These are phyloP conservation scores for Melastoma candidum DNA, from an alignment of 441 rosid genomes.

Conservation along the genomic window DNA sequence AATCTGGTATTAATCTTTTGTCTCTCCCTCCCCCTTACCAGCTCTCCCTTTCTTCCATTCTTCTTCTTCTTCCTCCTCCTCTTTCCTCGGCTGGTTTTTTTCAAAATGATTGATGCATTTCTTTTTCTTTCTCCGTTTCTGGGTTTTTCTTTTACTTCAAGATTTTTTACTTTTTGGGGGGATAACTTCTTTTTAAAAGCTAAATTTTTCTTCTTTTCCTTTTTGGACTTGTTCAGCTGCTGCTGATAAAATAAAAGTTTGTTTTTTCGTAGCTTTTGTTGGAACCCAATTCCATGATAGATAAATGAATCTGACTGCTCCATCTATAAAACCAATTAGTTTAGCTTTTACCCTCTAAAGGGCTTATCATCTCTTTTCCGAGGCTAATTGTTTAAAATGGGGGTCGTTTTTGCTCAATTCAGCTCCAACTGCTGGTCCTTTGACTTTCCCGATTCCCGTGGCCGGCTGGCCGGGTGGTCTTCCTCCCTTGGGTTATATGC, in stretches of 20 bases:
- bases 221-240: neutral
- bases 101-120: neutral
- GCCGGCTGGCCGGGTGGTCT: slow-evolving; percentile 91
- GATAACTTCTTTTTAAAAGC: too few relatives aligned
- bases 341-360: too few relatives aligned
- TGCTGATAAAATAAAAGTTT: too few relatives aligned
- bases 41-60: neutral
- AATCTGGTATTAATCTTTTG: slow-evolving; percentile 30
- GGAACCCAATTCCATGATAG: too few relatives aligned
- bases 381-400: too few relatives aligned
- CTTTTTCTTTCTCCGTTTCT: neutral
- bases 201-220: neutral
- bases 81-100: neutral
- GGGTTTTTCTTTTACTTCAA: neutral
- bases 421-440: slow-evolving; percentile 52
- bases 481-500: slow-evolving; percentile 98
- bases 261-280: too few relatives aligned
- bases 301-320: too few relatives aligned
- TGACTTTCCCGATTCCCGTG: slow-evolving; percentile 67
- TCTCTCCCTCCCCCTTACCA: too few relatives aligned
- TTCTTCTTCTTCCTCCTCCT: neutral
- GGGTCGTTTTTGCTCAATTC: slow-evolving; percentile 10
- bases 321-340: too few relatives aligned
- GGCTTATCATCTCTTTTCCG: too few relatives aligned
- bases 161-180: too few relatives aligned